A percentile compares a stretch with the other conserved stretches of the same genome.
Conservation (phyloP, 2,329 filamentous ascomycete genomes). For the Elsinoe necatrix region DNA sequence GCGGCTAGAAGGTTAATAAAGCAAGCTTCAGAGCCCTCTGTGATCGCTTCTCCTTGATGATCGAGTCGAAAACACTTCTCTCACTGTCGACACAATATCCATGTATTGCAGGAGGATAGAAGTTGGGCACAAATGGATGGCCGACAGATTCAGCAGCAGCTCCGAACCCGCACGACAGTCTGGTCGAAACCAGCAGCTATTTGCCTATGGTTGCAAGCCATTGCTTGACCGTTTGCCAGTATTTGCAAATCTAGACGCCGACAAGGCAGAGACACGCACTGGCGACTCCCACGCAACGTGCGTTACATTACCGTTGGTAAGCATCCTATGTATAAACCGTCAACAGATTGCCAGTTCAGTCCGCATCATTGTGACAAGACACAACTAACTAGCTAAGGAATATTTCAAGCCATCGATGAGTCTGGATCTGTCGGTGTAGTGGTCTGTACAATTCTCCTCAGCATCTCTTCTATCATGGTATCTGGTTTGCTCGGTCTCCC, state of each 20-base stretch:
- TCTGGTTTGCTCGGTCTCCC: neutral
- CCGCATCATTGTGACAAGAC: neutral
- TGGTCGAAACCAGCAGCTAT: slow-evolving; percentile 14
- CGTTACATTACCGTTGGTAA: slow-evolving; percentile 9
- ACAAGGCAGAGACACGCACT: slow-evolving; percentile 13
- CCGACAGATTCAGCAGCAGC: slow-evolving; percentile 4
- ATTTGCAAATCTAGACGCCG: slow-evolving; percentile 16
- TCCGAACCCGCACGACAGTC: slow-evolving; percentile 5
- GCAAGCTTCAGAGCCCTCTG: neutral
- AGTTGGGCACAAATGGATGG: slow-evolving; percentile 3
- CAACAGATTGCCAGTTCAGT: neutral
- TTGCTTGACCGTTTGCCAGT: slow-evolving; percentile 15
- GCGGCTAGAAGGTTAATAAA: neutral
- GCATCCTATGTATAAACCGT: slow-evolving; percentile 14
- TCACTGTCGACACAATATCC: neutral
- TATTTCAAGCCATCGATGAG: neutral
- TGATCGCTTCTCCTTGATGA: neutral
- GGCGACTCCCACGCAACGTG: slow-evolving; percentile 12
- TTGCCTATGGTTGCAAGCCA: slow-evolving; percentile 17
- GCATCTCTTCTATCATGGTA: neutral
- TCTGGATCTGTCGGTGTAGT: neutral
- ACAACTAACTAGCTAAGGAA: neutral
- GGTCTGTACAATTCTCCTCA: neutral
- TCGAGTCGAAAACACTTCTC: neutral
- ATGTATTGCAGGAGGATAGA: slow-evolving; percentile 7